Conservation (phyloP, 257 asterid species). For the Solanum appendiculatum region DNA sequence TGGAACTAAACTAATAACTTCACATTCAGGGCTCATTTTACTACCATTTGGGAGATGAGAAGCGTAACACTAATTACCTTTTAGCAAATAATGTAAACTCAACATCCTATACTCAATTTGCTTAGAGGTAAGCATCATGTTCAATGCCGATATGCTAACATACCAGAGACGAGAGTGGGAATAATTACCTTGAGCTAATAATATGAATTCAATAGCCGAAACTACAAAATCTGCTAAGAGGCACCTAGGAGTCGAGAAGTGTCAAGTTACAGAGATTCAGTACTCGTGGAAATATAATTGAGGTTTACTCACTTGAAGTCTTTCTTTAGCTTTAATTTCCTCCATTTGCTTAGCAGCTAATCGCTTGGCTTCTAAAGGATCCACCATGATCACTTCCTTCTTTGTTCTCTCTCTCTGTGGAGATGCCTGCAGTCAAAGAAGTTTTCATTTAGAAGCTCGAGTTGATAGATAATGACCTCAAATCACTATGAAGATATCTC, state of each 20-base stretch:
- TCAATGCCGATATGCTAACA: background rate
- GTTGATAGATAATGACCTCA: background rate
- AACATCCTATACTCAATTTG: background rate
- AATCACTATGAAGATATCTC: background rate
- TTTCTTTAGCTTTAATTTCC: conserved; percentile 61
- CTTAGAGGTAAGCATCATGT: background rate
- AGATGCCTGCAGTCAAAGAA: conserved; percentile 34
- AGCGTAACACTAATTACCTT: background rate
- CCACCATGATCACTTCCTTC: conserved; percentile 80
- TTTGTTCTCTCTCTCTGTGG: conserved; percentile 20
- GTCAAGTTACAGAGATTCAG: background rate
- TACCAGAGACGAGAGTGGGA: background rate
- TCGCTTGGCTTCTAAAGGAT: conserved; percentile 93
- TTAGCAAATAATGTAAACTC: background rate
- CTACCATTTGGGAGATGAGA: background rate
- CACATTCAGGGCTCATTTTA: background rate
- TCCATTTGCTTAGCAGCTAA: conserved; percentile 93
- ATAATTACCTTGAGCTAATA: background rate
- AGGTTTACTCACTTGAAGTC: conserved; percentile 38
- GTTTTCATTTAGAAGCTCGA: background rate
- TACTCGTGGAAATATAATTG: background rate
- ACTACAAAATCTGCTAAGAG: background rate
- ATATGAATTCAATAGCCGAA: background rate
- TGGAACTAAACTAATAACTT: background rate
- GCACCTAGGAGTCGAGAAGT: background rate